Evolutionary conservation across 768 basidiomycete genomes (phyloP), one percentile per base, ranked within the genome.

Genomic region (Scleroderma bovista): DNA sequence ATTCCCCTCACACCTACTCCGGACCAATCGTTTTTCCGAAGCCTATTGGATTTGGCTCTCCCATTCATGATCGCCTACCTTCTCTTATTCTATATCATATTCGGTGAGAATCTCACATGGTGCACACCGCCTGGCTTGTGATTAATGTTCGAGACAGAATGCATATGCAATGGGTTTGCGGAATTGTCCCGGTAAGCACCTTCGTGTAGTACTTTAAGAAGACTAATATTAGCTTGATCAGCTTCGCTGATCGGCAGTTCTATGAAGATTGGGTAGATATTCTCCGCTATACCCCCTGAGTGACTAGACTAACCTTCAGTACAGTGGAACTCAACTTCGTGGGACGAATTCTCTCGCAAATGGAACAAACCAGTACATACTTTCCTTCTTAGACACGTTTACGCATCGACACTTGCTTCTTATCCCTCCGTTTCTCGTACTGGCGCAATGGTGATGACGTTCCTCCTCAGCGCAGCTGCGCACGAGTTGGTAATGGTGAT

Each of bases 401-500:
- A 99, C 59, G 86, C 93, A 3, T 87, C 93, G 10, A 82, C 90
- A 7, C 90, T 95, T 50, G 72, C 79, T 40, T 79, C 83, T 47
- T 87, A 89, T 65, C 63, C 63, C 6, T 76, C 80, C 51, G 68
- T 96, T 46, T 88, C 89, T 38, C 80, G 78, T 51, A 76, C 77
- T 6, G 74, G 78, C n/a, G 96, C 96, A 11, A 91, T 95, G 79
- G 83, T 95, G 60, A 55, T 93, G 46, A 99, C 96, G 0, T 99
- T 99, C 74, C 67, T 95, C 5, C 71, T 98, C 42, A 93, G 89
- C 50, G 95, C 95, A 1, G 78, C 79, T 47, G 86, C 83, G 29
- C 95, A 99, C 59, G 96, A 98, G 64, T 75, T 99, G 26, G 93
- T 98, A 49, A 99, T 99, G 96, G 82, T 85, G 2, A 78, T 98